A percentile compares a stretch with the other conserved stretches of the same genome.
Conservation (phyloP, 345 rosid genomes). For the Murraya paniculata region DNA sequence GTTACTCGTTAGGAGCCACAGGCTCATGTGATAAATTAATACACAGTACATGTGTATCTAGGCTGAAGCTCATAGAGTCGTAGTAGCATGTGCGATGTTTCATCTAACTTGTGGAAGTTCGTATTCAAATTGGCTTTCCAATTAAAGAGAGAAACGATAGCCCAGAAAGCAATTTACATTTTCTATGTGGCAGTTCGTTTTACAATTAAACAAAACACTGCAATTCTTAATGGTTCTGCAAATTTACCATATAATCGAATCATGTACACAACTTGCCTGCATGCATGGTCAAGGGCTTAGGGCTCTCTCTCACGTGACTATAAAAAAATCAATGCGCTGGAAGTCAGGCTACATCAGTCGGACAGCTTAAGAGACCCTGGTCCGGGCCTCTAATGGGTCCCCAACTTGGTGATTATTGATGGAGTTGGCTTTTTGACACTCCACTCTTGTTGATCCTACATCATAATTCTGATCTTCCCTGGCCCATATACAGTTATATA, state of each 20-base stretch:
- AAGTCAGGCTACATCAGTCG: constrained; percentile 16
- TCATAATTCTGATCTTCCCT: not conserved
- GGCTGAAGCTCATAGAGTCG: not conserved
- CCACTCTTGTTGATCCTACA: not conserved
- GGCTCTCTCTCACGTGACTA: constrained; percentile 18
- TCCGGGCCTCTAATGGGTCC: constrained; percentile 7
- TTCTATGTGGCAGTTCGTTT: not conserved
- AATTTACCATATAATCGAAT: constrained; percentile 12
- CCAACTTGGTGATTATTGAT: not conserved
- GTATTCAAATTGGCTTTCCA: not conserved
- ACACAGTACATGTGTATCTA: not conserved
- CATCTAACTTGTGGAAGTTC: not conserved
- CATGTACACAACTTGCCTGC: constrained; percentile 21
- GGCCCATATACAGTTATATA: not conserved
- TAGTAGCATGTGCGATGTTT: not conserved
- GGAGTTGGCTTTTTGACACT: too few relatives aligned
- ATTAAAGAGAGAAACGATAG: not conserved
- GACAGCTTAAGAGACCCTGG: constrained; percentile 1
- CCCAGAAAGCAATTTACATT: not conserved
- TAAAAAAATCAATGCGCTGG: constrained; percentile 17
- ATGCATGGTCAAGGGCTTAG: constrained; percentile 24
- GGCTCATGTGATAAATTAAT: not conserved
- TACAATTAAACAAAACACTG: not conserved
- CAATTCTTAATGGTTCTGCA: not conserved
- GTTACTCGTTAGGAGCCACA: not conserved